These are phyloP conservation scores for Amanita molliuscula DNA, from an alignment of 768 basidiomycete species.

Conservation along the genomic window DNA sequence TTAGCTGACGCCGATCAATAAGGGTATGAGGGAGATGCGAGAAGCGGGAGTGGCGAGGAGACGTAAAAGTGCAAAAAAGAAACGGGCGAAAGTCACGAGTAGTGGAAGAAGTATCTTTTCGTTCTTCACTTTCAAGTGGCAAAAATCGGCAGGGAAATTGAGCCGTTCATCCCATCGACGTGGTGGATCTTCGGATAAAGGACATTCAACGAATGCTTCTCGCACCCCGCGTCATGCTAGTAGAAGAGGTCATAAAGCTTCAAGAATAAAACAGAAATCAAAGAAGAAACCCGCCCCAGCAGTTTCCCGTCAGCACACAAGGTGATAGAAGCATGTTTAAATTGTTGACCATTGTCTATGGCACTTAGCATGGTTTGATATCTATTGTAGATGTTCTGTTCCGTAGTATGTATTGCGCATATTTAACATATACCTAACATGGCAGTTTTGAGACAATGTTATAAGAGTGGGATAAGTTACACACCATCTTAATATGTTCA, in stretches of 20 bases:
- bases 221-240: neutral
- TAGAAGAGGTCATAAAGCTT: neutral
- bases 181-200: slow-evolving; percentile 1
- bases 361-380: neutral
- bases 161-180: neutral
- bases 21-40: slow-evolving; percentile 66
- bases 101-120: slow-evolving; percentile 14
- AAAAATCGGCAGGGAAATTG: slow-evolving; percentile 7
- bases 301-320: neutral
- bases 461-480: neutral
- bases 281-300: neutral
- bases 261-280: neutral
- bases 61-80: slow-evolving; percentile 14
- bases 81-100: slow-evolving; percentile 8
- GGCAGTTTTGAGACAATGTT: neutral
- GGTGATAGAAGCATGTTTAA: neutral
- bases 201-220: neutral
- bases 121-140: slow-evolving; percentile 13
- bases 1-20: slow-evolving; percentile 1
- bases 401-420: neutral
- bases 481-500: neutral
- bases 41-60: slow-evolving; percentile 28
- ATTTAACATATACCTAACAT: neutral
- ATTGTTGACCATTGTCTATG: neutral
- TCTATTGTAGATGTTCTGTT: neutral